Evolutionary conservation across 257 asterid genomes (phyloP), one percentile per base, ranked within the genome.

Genomic region (Asclepias syriaca): DNA sequence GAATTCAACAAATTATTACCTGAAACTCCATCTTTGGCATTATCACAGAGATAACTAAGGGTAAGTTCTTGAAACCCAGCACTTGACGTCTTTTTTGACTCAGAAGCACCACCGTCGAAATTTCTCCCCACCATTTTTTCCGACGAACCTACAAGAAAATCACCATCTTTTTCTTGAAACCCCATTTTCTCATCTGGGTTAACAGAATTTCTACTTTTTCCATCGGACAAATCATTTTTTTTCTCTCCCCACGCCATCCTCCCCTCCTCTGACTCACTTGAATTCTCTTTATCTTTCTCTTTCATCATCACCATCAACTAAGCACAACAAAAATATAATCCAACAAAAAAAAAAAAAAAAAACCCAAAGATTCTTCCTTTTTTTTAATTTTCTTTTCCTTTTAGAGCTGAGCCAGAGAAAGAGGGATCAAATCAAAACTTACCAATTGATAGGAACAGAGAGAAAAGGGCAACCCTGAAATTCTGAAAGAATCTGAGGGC

Each of bases 41-140:
- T 87, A 6, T 91, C 97, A 73, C 97, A 91, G 16, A 91, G 91
- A 70, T 91, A 91, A 83, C 96, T 89, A 65, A 91, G 90, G 66
- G 94, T 91, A 16, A 91, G 92, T 82, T 91, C 97, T 75, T 89
- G 91, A 59, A 85, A 80, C 39, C 88, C 82, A 27, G 84, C 83
- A 84, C 71, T 82, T 39, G 83, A 84, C 32, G 37, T 74, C 72
- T 83, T 79, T 66, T 80, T 85, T 1, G 85, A 73, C 63, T 76
- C 80, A 16, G 64, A 72, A 32, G 79, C 87, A 63, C 72, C 75
- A 45, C 77, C 76, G 64, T 86, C 92, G 69, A 77, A 87, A 66
- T 78, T 88, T 59, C 82, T 83, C 27, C 27, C 27, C 75, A 80
- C 76, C 29, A 66, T 75, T 74, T 83, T 89, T 54, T 81, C 87